phyloP scores from a whole-genome alignment of 768 basidiomycete genomes.

The Leccinum incarnatum region DNA sequence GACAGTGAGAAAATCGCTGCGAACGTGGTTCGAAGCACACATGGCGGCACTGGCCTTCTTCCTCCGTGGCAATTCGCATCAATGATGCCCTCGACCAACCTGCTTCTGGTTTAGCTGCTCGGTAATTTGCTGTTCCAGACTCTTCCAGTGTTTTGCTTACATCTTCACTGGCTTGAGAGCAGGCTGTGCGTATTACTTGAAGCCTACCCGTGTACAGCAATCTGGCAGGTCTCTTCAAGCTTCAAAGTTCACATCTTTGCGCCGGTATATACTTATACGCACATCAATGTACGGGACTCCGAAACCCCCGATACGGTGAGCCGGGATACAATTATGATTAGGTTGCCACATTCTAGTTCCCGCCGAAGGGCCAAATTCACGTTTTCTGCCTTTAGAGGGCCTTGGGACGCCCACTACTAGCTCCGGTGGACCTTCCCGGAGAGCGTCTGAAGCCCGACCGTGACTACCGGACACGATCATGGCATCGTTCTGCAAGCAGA shows the following conservation, averaged over 20 bases:
- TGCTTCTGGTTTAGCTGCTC: background rate
- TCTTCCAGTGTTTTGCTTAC: background rate
- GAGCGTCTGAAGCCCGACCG: background rate
- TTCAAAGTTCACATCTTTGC: background rate
- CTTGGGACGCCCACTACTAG: background rate
- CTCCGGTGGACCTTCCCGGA: background rate
- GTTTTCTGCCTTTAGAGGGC: background rate
- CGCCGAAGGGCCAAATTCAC: background rate
- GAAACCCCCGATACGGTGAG: background rate
- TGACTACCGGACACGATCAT: conserved; percentile 3
- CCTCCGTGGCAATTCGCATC: background rate
- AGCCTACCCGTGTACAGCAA: background rate
- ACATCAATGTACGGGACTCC: background rate
- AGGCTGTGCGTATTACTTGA: background rate
- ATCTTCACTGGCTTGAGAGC: background rate
- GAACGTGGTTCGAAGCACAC: background rate
- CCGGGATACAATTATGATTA: background rate
- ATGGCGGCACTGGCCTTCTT: background rate
- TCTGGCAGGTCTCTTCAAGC: background rate
- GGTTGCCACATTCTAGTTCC: background rate
- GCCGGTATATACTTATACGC: background rate
- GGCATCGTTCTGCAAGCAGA: background rate
- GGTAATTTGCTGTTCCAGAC: background rate
- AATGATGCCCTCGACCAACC: background rate
- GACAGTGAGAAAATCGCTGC: background rate